These are phyloP conservation scores for Jaltomata sinuosa DNA, from an alignment of 257 asterid species.

Conservation along the genomic window DNA sequence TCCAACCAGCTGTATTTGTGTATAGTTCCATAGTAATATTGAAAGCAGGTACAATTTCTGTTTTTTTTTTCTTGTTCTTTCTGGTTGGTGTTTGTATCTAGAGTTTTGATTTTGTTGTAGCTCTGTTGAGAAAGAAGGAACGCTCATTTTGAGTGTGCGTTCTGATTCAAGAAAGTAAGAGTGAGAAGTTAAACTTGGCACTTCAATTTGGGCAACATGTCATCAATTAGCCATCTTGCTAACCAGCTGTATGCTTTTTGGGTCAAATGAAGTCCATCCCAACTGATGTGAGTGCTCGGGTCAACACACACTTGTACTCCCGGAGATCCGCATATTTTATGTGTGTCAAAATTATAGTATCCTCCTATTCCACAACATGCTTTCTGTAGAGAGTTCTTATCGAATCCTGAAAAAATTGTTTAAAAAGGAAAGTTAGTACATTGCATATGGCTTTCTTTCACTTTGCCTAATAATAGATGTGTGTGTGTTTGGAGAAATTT, in stretches of 20 bases:
- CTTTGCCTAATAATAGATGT: no score
- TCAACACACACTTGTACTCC: slow-evolving; percentile 6
- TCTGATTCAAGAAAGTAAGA: background rate
- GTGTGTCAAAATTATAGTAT: slow-evolving; percentile 1
- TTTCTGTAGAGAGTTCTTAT: background rate
- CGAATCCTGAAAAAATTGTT: slow-evolving; percentile 4
- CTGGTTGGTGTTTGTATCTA: no score
- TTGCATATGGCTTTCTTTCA: background rate
- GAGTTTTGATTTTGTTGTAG: no score
- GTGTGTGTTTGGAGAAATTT: no score
- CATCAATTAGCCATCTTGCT: background rate
- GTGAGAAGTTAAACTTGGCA: background rate
- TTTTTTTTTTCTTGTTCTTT: no score
- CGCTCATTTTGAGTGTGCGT: no score
- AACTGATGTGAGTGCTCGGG: slow-evolving; percentile 1
- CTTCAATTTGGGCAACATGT: background rate
- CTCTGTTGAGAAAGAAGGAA: no score
- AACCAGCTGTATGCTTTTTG: slow-evolving; percentile 10
- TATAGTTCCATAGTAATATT: no score
- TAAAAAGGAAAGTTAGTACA: no score
- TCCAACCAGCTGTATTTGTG: no score
- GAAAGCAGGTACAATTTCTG: no score
- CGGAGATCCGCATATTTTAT: slow-evolving; percentile 6
- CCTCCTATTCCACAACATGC: slow-evolving; percentile 28
- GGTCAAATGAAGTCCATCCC: slow-evolving; percentile 28